These are phyloP conservation scores for Xanthoconium stramineum DNA, from an alignment of 768 basidiomycete genomes.

Conservation along the genomic window DNA sequence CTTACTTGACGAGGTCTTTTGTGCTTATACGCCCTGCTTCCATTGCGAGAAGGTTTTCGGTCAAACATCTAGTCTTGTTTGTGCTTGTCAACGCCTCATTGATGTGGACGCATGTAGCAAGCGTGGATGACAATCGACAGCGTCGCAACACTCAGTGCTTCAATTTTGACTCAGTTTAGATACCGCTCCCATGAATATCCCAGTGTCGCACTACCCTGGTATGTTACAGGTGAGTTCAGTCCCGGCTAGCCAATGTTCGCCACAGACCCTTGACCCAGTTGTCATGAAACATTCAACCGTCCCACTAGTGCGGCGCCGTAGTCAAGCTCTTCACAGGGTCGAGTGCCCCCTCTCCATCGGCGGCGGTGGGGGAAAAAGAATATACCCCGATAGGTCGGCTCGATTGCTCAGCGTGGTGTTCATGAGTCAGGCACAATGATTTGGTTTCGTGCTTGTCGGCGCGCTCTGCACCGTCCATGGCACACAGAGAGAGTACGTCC, in stretches of 20 bases:
- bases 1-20: no score
- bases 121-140: no score
- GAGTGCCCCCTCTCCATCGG: no score
- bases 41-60: no score
- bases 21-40: no score
- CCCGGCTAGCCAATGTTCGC: no score
- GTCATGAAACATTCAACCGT: neutral
- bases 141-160: no score
- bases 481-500: neutral
- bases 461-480: neutral
- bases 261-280: neutral
- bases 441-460: neutral
- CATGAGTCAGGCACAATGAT: neutral
- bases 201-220: neutral
- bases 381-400: neutral
- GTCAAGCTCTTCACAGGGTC: neutral
- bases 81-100: no score
- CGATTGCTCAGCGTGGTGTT: neutral
- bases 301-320: neutral
- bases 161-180: no score
- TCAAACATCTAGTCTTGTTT: no score
- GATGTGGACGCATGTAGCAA: no score
- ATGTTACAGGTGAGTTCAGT: no score
- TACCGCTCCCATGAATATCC: neutral
- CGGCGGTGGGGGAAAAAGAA: neutral